Percentiles rank a stretch among this genome's conserved stretches.
These are phyloP conservation scores for Phaseolus coccineus DNA, from an alignment of 331 rosid genomes.

Conservation along the genomic window DNA sequence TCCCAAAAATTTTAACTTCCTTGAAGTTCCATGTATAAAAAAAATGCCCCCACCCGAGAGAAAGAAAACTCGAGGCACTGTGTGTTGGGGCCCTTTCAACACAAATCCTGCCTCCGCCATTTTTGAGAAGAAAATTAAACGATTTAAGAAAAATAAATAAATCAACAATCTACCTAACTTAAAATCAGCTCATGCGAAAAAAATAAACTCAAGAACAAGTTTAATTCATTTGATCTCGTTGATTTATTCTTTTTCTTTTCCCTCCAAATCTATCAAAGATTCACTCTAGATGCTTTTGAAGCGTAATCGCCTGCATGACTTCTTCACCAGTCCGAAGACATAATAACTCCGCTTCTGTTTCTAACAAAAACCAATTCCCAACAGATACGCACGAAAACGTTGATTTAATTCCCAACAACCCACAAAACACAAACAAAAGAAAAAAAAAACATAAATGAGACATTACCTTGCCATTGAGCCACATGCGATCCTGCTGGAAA, in stretches of 20 bases:
- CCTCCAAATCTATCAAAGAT: neutral
- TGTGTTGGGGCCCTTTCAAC: too few species aligned
- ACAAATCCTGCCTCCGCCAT: too few species aligned
- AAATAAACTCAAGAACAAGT: neutral
- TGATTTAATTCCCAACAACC: too few species aligned
- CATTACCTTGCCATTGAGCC: conserved; percentile 91
- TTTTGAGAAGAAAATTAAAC: neutral
- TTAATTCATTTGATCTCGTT: neutral
- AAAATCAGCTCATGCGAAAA: neutral
- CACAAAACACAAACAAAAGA: too few species aligned
- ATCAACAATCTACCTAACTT: neutral
- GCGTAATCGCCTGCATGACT: neutral
- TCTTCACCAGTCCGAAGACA: neutral
- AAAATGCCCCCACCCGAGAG: too few species aligned
- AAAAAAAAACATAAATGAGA: too few species aligned
- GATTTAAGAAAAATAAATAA: neutral
- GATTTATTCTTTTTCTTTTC: neutral
- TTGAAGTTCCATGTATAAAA: too few species aligned
- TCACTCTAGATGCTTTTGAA: neutral
- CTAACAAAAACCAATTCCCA: neutral
- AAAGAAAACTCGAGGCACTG: too few species aligned
- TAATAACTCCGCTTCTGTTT: neutral
- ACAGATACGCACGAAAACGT: neutral
- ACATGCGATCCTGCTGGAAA: conserved; percentile 87
- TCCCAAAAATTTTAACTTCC: too few species aligned